Evolutionary conservation across 257 asterid genomes (phyloP), one percentile per base, ranked within the genome.

Genomic region (Solanum virginianum): DNA sequence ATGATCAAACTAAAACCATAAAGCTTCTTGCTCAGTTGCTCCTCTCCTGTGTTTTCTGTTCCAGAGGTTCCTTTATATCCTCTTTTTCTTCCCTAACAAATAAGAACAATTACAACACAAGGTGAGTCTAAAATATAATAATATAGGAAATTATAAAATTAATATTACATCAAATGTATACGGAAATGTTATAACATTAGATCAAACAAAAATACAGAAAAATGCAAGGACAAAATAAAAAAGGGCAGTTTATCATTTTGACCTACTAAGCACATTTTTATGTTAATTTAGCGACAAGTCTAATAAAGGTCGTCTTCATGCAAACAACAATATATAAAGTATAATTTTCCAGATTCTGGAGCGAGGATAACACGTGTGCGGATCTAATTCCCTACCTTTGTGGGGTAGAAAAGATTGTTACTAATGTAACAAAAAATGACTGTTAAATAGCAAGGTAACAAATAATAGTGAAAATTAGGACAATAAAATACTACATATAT

Each of bases 51-150:
- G 56, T 54, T 79, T 47, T 68, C 88, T 54, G 75, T 65, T 65
- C 70, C 86, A 84, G 54, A 49, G 49, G 90, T 63, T 83, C 84
- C 88, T 81, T 90, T 93, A 90, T 90, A 85, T 41, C 91, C 91
- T 54, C 89, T 90, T 12, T 63, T 92, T 74, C 93, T 90, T 92
- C 86, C 95, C 94, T 92, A 90, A 91, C 66, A 89, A 36, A 36
- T 36, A n/a, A n/a, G n/a, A n/a, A n/a, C n/a, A n/a, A n/a, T n/a
- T n/a, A n/a, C n/a, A 75, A 49, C 43, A 87, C 71, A 51, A 74
- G 60, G 63, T 85, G 60, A 89, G 17, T 22, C 69, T 24, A 62
- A 62, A 22, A 22, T 22, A 62, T 4, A 60, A 10, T 62, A 62
- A 4, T 62, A 62, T 60, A 22, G 29, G 36, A 60, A 60, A 10